Base-by-base conservation (phyloP, 148 eudicot genomes). In the Nepenthes mirabilis region DNA sequence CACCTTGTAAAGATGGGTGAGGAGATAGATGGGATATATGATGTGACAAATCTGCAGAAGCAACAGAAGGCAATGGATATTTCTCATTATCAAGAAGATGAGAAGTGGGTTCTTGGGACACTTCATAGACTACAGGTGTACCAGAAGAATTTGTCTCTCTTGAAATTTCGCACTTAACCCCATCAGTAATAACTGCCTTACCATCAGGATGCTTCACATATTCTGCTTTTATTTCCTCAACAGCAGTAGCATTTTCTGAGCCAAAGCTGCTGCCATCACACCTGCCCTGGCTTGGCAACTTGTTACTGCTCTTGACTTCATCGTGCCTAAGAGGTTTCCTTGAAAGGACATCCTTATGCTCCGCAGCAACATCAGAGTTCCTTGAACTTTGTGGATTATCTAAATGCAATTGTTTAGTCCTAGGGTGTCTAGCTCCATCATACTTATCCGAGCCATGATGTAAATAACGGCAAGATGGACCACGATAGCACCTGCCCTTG, bases 401-500 rank as follows among this genome's bases (percentile, higher is more conserved):
- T 47, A 34, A 47, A 40, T 65, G 61, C 60, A 67, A 68, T 61
- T 62, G 82, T 58, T 70, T 83, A 68, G 71, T 77, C 68, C 75
- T 80, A 67, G 70, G 37, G 34, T 60, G 72, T 72, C 82, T 76
- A 35, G 77, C 69, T 61, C 73, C 70, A 36, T 79, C 85, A 61
- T 61, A 65, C 72, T 65, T 88, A 32, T 70, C 71, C 23, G 68
- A 62, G 23, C 81, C 91, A 64, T 57, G 73, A 68, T 87, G 97
- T 71, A 75, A 11, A 73, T 76, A 93, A 58, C 88, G 87, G 66
- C 98, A 93, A 33, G 83, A 77, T 32, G 86, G 81, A 64, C 97
- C 97, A 67, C 96, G 90, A 60, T 71, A 75, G 60, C 98, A 93
- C 71, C 74, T 73, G 47, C 98, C 96, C 53, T 80, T 79, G 45